Evolutionary conservation across 192 early-diverging fungal genomes (phyloP).

Genomic region (Coemansia sp.): DNA sequence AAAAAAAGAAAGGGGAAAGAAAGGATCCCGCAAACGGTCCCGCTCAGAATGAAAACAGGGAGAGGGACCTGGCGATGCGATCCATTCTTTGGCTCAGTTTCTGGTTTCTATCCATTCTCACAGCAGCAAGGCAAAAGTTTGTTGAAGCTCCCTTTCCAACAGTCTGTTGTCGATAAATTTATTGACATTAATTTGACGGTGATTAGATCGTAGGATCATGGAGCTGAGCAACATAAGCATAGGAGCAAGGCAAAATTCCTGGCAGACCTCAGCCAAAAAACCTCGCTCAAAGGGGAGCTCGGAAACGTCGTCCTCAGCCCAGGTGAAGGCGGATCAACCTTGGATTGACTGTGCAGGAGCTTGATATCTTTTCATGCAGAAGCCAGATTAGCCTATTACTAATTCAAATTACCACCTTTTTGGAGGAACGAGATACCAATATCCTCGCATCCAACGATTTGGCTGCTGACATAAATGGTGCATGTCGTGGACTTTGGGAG

Average conservation of each 20-base stretch:
- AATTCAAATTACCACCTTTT: not conserved
- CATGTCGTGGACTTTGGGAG: not conserved
- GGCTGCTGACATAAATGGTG: not conserved
- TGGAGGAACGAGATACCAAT: not conserved
- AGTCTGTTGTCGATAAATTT: not conserved
- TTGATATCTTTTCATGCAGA: not conserved
- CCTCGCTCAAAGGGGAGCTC: too few relatives aligned
- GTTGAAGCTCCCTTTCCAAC: not conserved
- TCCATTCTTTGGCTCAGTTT: not conserved
- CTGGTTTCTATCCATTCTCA: not conserved
- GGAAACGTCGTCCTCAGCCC: too few relatives aligned
- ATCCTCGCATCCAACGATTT: too few relatives aligned
- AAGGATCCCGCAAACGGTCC: not conserved
- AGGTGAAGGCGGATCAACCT: not conserved
- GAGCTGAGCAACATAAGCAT: not conserved
- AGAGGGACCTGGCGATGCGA: not conserved
- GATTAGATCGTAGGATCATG: not conserved
- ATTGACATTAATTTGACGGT: not conserved
- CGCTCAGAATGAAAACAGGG: not conserved
- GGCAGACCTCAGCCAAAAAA: not conserved
- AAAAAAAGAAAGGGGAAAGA: not conserved
- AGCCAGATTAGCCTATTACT: too few relatives aligned
- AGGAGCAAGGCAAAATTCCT: not conserved
- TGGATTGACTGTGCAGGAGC: not conserved
- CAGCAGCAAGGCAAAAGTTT: not conserved